Base-by-base conservation (phyloP, 78 protist genomes). In the Dictyostelium intermedium region DNA sequence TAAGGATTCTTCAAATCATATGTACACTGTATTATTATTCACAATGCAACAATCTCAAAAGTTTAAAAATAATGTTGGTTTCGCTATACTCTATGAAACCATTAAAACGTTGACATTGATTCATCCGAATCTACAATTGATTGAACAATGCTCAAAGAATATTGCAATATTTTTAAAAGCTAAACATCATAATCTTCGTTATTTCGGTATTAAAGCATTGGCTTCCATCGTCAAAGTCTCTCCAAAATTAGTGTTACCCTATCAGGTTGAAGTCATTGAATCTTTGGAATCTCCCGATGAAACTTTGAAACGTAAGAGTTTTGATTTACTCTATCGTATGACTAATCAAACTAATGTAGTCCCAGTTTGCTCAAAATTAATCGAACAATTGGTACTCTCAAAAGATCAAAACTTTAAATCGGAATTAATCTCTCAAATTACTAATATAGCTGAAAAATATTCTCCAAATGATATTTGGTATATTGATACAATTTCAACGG, bases 281-380 rank as follows among this genome's bases (percentile, higher is more conserved):
- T 98, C 98, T 79, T 91, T 99, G 11, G 99, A 99, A 39, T 97
- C 97, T 56, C 50, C 45, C 18, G 99, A 97, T 87, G 98, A 91
- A 41, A 95, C 98, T 9, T 69, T 98, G 18, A 83, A 91, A 72
- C 16, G 97, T 30, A 87, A 95, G 82, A 96, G 98, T 60, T 91
- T 98, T 32, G 98, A 96, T 82, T 85, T 98, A 45, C 98, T 98
- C 63, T 97, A 66, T 91, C 37, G 80, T 34, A 98, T 98, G 98
- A 95, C 98, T 20, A 98, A 98, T 95, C 80, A 91, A 5, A 20
- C 37, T 76, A 98, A 98, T 92, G 97, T 97, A 16, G 85, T 76
- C 34, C 94, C 96, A 34, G 91, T 98, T 16, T 95, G 92, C 39
- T 95, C 84, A 25, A 74, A 91, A 80, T 85, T 98, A 53, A 16